Evolutionary conservation across 1,284 basidiomycete species (phyloP), one percentile per base, ranked within the genome.

Genomic region (Schizophyllum amplum): DNA sequence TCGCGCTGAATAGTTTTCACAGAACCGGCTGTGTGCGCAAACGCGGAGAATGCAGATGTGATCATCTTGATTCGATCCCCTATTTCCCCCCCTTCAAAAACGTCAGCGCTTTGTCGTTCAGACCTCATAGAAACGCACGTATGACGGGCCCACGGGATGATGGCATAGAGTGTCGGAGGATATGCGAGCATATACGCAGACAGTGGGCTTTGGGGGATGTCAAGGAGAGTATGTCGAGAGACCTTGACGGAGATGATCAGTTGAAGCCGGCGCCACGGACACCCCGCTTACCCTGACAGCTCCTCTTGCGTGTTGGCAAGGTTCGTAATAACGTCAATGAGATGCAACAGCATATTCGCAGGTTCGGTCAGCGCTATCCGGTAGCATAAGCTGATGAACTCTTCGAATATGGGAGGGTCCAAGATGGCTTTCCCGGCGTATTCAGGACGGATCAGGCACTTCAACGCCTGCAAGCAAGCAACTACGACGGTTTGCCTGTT

Each of bases 341-440:
- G 80, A 60, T 89, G 81, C 0, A 82, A 71, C 66, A 94, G 91
- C 22, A 94, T 81, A 0, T 67, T 71, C 0, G 90, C 83, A 0
- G 85, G 75, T 67, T 97, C 94, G 1, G 90, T 91, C 79, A 98
- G 86, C 0, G 90, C 90, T 69, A 98, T 84, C 1, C 96, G 84
- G 68, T 96, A 94, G 68, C 86, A 92, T 7, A 98, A 73, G 52
- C 87, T 89, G 65, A 89, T 84, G 55, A 99, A 84, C 72, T 99
- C 96, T 52, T 94, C 91, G 65, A 97, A 96, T 33, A 94, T 83
- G 0, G 85, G 80, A 1, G 83, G 81, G 46, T 95, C 90, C 60
- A 90, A 75, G 49, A 98, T 78, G 0, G 87, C 88, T 25, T 82
- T 82, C 2, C 95, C 96, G 4, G 87, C 83, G 63, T 93, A 92